Evolutionary conservation across 352 stramenopile species (phyloP).

Genomic region (Phytophthora sojae): DNA sequence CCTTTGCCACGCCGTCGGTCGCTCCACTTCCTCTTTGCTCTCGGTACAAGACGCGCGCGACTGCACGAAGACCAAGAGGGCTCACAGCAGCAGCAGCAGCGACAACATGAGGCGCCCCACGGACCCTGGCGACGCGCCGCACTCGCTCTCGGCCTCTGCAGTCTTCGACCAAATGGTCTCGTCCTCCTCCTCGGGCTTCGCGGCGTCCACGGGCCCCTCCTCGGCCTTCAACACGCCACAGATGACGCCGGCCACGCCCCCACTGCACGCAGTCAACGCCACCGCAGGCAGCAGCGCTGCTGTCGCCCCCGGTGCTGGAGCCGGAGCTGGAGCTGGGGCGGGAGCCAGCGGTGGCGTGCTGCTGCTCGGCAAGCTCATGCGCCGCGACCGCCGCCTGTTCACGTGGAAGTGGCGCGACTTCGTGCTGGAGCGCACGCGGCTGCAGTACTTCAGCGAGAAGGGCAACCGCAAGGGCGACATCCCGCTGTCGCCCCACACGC

Average conservation of each 20-base stretch:
- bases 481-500: conserved; percentile 59
- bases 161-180: conserved; percentile 8
- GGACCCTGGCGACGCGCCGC: not conserved
- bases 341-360: conserved; percentile 40
- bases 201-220: conserved; percentile 1
- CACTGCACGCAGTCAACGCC: not conserved
- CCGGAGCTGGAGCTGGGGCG: no score
- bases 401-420: conserved; percentile 90
- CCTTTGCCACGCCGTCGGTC: no score
- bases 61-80: not conserved
- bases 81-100: no score
- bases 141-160: not conserved
- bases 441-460: conserved; percentile 86
- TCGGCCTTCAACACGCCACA: conserved; percentile 3
- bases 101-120: not conserved
- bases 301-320: no score
- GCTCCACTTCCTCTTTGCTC: not conserved
- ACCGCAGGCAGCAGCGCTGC: not conserved
- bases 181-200: conserved; percentile 1
- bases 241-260: not conserved
- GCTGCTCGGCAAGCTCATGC: conserved; percentile 78
- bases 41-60: not conserved
- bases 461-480: conserved; percentile 81
- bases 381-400: conserved; percentile 75
- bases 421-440: conserved; percentile 66